These are phyloP conservation scores for Volutella citrinella DNA, from an alignment of 2,329 filamentous ascomycete genomes.

Conservation along the genomic window DNA sequence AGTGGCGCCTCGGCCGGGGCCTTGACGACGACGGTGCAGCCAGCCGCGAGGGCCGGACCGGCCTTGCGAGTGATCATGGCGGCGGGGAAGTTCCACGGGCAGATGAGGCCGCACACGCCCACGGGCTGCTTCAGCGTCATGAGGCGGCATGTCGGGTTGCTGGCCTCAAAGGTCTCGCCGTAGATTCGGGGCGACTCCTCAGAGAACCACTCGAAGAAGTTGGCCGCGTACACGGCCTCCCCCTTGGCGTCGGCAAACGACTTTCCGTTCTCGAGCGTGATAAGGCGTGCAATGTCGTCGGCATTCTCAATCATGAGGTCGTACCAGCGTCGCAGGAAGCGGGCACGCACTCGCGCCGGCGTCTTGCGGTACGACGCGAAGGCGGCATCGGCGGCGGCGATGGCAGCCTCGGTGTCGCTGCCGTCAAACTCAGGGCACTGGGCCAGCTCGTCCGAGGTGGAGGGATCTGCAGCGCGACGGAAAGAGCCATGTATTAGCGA, in stretches of 20 bases:
- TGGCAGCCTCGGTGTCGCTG: slow-evolving; percentile 66
- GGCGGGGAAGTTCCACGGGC: slow-evolving; percentile 56
- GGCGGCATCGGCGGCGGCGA: slow-evolving; percentile 59
- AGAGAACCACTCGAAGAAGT: slow-evolving; percentile 63
- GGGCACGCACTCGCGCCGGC: slow-evolving; percentile 57
- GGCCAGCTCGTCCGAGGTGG: slow-evolving; percentile 64
- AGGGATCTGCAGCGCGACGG: slow-evolving; percentile 56
- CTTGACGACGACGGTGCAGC: slow-evolving; percentile 79
- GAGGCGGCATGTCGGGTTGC: slow-evolving; percentile 54
- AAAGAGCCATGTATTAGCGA: too few species aligned
- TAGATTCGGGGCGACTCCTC: slow-evolving; percentile 57
- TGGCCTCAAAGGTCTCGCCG: slow-evolving; percentile 50
- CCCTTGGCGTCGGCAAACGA: slow-evolving; percentile 58
- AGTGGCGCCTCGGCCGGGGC: slow-evolving; percentile 87
- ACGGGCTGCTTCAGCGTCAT: slow-evolving; percentile 32
- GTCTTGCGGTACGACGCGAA: slow-evolving; percentile 59
- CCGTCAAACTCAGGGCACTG: slow-evolving; percentile 70
- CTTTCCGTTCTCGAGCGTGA: slow-evolving; percentile 72
- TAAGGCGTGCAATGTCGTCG: slow-evolving; percentile 64
- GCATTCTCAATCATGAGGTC: slow-evolving; percentile 63
- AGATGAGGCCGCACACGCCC: slow-evolving; percentile 33
- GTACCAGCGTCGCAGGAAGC: slow-evolving; percentile 63
- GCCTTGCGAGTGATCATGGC: slow-evolving; percentile 50
- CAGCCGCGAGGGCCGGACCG: slow-evolving; percentile 60
- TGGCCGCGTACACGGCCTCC: slow-evolving; percentile 57